phyloP scores from a whole-genome alignment of 2,329 filamentous ascomycete genomes.

The Aspergillus chevalieri region DNA sequence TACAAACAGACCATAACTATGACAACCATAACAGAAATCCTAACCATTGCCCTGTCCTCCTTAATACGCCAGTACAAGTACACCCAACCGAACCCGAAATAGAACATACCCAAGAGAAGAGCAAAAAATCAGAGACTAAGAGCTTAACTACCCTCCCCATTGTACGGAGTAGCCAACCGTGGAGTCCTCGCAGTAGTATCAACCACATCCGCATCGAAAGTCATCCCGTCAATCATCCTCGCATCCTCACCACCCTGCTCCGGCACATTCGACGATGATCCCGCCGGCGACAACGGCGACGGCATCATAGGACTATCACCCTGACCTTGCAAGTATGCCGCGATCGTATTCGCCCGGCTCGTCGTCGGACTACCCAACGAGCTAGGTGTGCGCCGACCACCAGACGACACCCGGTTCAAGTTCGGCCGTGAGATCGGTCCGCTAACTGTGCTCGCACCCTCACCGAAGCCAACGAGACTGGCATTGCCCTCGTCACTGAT shows the following conservation, averaged over 20 bases:
- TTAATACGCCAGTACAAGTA: not conserved
- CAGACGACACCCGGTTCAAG: constrained; percentile 34
- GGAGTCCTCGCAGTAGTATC: constrained; percentile 60
- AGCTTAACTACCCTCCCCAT: not conserved
- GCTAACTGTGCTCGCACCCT: constrained; percentile 79
- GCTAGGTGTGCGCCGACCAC: constrained; percentile 30
- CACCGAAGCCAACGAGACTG: constrained; percentile 84
- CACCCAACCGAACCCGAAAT: not conserved
- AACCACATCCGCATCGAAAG: constrained; percentile 56
- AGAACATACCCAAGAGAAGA: not conserved
- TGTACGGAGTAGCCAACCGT: constrained; percentile 39
- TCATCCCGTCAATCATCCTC: constrained; percentile 61
- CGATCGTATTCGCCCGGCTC: constrained; percentile 24
- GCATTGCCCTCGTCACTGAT: constrained; percentile 81
- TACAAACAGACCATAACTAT: not conserved
- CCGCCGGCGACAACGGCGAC: constrained; percentile 26
- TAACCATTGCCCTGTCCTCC: not conserved
- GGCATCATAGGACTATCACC: constrained; percentile 33
- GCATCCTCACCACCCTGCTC: constrained; percentile 47
- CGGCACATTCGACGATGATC: constrained; percentile 29
- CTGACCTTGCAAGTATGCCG: constrained; percentile 24
- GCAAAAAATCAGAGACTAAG: not conserved
- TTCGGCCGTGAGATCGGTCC: constrained; percentile 63
- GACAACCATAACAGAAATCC: not conserved
- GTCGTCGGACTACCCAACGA: constrained; percentile 34